A percentile compares a stretch with the other conserved stretches of the same genome.
These are phyloP conservation scores for Suillus clintonianus DNA, from an alignment of 768 basidiomycete species.

Conservation along the genomic window DNA sequence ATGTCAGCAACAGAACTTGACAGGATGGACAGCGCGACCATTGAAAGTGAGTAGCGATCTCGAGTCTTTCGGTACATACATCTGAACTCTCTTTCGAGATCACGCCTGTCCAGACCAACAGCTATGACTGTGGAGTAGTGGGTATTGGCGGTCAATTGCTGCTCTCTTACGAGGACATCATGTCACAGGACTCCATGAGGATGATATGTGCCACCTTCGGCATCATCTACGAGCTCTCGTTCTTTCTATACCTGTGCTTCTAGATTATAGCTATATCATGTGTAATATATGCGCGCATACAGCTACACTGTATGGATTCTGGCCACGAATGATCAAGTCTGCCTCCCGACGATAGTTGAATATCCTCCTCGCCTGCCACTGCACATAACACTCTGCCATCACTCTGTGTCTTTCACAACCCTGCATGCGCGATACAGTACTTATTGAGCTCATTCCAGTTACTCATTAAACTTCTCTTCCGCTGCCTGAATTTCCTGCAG, in stretches of 20 bases:
- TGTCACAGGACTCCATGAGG: constrained; percentile 11
- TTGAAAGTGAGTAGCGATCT: neutral
- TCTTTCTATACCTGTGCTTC: neutral
- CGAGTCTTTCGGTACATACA: neutral
- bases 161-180: constrained; percentile 17
- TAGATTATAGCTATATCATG: neutral
- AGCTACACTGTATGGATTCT: neutral
- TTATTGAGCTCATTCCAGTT: neutral
- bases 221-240: constrained; percentile 9
- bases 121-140: constrained; percentile 26
- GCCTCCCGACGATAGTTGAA: neutral
- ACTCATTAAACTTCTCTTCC: neutral
- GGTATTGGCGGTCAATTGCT: constrained; percentile 22
- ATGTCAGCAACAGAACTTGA: constrained; percentile 2
- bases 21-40: constrained; percentile 7
- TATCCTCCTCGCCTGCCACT: neutral
- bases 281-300: neutral
- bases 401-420: neutral
- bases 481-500: neutral
- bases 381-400: neutral
- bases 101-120: constrained; percentile 15
- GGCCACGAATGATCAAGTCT: neutral
- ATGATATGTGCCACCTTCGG: constrained; percentile 14
- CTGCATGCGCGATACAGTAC: neutral
- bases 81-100: neutral